Conservation (phyloP, 2,329 filamentous ascomycete species). For the Epichloe festucae region DNA sequence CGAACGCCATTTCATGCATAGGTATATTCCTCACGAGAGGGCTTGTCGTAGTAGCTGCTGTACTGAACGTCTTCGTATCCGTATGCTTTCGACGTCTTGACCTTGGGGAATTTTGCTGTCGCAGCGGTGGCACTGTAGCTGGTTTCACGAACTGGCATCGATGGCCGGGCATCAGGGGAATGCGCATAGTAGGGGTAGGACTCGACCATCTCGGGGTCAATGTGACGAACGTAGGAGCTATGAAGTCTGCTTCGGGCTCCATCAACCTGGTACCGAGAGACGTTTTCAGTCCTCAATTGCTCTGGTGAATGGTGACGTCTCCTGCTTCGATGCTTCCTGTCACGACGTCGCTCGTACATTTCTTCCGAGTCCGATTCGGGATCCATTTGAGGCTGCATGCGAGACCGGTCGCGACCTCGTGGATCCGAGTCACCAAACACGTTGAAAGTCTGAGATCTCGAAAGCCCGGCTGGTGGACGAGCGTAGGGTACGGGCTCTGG, state of each 20-base stretch:
- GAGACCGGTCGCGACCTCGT: conserved; percentile 26
- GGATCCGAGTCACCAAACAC: conserved; percentile 13
- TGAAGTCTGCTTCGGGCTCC: conserved; percentile 15
- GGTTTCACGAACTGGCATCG: conserved; percentile 18
- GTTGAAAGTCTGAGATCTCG: conserved; percentile 22
- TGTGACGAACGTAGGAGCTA: conserved; percentile 15
- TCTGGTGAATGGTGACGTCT: conserved; percentile 24
- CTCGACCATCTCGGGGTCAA: conserved; percentile 12
- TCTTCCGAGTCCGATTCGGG: conserved; percentile 24
- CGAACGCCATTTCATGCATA: conserved; percentile 12
- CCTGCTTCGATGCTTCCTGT: conserved; percentile 23
- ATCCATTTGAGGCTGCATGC: conserved; percentile 22
- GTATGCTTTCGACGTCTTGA: conserved; percentile 22
- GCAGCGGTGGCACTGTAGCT: conserved; percentile 17
- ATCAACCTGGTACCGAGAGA: conserved; percentile 19
- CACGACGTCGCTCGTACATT: conserved; percentile 17
- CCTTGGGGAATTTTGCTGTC: conserved; percentile 15
- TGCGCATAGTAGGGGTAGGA: conserved; percentile 14
- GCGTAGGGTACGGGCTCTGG: conserved; percentile 13
- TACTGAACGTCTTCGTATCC: conserved; percentile 20
- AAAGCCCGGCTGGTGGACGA: conserved; percentile 16
- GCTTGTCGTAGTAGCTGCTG: conserved; percentile 15
- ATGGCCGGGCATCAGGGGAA: conserved; percentile 16
- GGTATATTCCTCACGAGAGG: conserved; percentile 14
- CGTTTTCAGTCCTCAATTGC: conserved; percentile 10